Base-by-base conservation (phyloP, 2,329 filamentous ascomycete species). In the Mycocentrospora acerina region DNA sequence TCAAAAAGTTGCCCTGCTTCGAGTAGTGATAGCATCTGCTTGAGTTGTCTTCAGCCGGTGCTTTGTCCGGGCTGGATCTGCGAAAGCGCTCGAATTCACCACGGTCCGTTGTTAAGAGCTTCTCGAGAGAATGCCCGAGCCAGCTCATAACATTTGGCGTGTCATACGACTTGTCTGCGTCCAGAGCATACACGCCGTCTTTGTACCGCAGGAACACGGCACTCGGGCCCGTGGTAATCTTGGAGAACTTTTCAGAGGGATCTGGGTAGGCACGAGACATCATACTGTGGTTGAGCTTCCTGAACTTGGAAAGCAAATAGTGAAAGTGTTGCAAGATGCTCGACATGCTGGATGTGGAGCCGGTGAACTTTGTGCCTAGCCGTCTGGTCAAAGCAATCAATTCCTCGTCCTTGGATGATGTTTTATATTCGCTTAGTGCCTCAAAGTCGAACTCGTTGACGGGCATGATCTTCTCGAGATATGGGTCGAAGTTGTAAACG, bases 341-440 rank as follows among this genome's bases (percentile, higher is more conserved):
- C 1, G 91, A 95, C 90, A 96, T 95, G 69, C 91, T 97, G 2
- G 93, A 98, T 1, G 93, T 97, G 10, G 93, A 98, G 8, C 93
- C 93, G 9, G 90, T 85, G 61, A 94, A 98, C 60, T 86, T 94
- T 64, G 83, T 89, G 10, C 75, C 71, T 44, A 86, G 69, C 37
- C 81, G 68, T 33, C 75, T 73, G 2, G 88, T 87, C 28, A 93
- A 79, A 1, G 75, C 64, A n/a, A 84, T 77, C 10, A 98, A 75
- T 4, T 76, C 81, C 5, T 71, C 68, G 61, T 98, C 93, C 62
- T 87, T 83, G 8, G 91, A 97, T 0, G 93, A 96, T 0, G 90
- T 96, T 49, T 95, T 82, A 66, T 95, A 98, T 47, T 83, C 78
- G 64, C 87, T 88, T 37, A 98, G 69, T 3, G 89, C 83, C 41